Base-by-base conservation (phyloP, 2,329 filamentous ascomycete genomes). In the Aspergillus proliferans region DNA sequence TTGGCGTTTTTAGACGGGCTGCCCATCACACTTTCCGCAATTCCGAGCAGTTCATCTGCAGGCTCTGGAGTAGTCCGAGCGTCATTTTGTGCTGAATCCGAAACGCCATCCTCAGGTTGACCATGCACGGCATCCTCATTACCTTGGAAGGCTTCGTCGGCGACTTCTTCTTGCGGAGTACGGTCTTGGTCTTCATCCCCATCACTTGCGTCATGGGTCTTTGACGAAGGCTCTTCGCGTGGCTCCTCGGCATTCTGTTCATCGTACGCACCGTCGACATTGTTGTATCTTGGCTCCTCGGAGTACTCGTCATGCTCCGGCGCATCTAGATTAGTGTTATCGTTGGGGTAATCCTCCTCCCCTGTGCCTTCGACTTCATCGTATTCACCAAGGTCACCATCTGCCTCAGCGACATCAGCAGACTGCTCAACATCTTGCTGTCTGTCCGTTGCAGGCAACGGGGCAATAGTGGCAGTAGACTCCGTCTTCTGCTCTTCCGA, bases 311-410 rank as follows among this genome's bases (percentile, higher is more conserved):
- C 21, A 12, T 42, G 33, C 34, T 48, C 50, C n/a, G 45, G 24
- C 26, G 40, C 43, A 43, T 53, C 48, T 47, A 45, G 52, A 19
- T 45, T 47, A 48, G 33, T 42, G 47, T 50, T 54, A 36, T 52
- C 53, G 33, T 56, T 54, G 14, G 49, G 47, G 21, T 60, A 49
- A 15, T 55, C 49, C 4, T 47, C 43, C 22, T 40, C 43, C 30
- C 49, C 54, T 7, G 34, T 36, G 19, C 52, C 58, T 44, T 51
- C 56, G 2, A 36, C 38, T 10, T 69, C 65, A 21, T 65, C 55
- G 28, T 66, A 69, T 58, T 83, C 55, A 42, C 49, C 38, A 34
- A 53, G 52, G n/a, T 39, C 38, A n/a, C 51, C 45, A 24, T 55
- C 43, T 24, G 53, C 43, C 30, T 47, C 46, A 19, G 24, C 18